Evolutionary conservation across 257 asterid species (phyloP).

Genomic region (Ilex aquifolium): DNA sequence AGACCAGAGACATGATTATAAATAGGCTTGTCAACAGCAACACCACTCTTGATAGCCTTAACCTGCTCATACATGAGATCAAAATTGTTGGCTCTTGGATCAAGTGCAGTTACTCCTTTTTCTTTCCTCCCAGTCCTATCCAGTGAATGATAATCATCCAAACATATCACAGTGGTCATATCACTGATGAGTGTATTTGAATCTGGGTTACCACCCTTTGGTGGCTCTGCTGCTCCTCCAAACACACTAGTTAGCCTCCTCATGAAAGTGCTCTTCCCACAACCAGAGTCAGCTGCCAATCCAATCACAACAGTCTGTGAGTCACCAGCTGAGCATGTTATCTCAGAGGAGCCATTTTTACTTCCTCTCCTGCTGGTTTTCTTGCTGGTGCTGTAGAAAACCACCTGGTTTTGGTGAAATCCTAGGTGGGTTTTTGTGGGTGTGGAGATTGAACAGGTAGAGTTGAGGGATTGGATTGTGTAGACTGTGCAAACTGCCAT

Average conservation of each 20-base stretch:
- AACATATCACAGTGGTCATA: slow-evolving; percentile 78
- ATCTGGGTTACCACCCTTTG: slow-evolving; percentile 92
- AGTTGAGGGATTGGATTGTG: slow-evolving; percentile 69
- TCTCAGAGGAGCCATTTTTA: slow-evolving; percentile 4
- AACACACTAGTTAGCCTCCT: slow-evolving; percentile 89
- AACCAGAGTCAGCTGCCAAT: slow-evolving; percentile 88
- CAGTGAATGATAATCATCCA: slow-evolving; percentile 92
- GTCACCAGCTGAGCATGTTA: slow-evolving; percentile 54
- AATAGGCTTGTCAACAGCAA: slow-evolving; percentile 71
- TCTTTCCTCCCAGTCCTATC: slow-evolving; percentile 87
- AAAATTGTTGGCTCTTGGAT: slow-evolving; percentile 80
- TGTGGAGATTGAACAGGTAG: slow-evolving; percentile 60
- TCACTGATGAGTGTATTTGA: slow-evolving; percentile 91
- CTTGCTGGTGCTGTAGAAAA: slow-evolving; percentile 36
- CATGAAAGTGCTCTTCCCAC: slow-evolving; percentile 98
- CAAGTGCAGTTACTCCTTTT: slow-evolving; percentile 93
- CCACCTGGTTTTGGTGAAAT: slow-evolving; percentile 48
- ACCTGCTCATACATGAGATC: slow-evolving; percentile 94
- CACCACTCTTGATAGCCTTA: slow-evolving; percentile 69
- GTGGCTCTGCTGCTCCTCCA: slow-evolving; percentile 98
- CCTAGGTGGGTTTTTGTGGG: slow-evolving; percentile 62
- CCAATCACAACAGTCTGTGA: slow-evolving; percentile 71
- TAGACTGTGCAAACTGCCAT: slow-evolving; percentile 80
- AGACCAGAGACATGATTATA: slow-evolving; percentile 87
- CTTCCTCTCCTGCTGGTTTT: slow-evolving; percentile 8